Conservation (phyloP, 495 filamentous ascomycete species). For the Penicillium paradoxum region DNA sequence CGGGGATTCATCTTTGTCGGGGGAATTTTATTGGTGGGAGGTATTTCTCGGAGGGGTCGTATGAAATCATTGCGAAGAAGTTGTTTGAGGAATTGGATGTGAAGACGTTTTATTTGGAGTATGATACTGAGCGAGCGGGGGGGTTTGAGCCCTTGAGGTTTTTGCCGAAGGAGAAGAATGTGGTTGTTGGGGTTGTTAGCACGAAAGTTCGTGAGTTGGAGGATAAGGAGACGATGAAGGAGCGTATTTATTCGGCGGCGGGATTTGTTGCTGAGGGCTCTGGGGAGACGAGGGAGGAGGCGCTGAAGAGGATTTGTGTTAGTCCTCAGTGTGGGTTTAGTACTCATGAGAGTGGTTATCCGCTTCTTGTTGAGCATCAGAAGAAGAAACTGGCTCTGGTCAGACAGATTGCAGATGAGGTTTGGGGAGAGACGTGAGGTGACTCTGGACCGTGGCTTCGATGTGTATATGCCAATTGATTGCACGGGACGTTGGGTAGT, state of each 20-base stretch:
- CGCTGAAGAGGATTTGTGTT: conserved; percentile 56
- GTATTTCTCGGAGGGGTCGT: conserved; percentile 62
- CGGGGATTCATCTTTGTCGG: conserved; percentile 62
- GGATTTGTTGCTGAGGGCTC: conserved; percentile 52
- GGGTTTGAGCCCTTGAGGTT: conserved; percentile 60
- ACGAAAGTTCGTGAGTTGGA: conserved; percentile 60
- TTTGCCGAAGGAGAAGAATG: conserved; percentile 60
- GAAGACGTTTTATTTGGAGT: conserved; percentile 66
- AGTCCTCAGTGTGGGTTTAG: conserved; percentile 68
- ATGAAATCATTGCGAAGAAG: conserved; percentile 62
- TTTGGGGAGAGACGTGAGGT: conserved; percentile 34
- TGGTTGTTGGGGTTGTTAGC: conserved; percentile 61
- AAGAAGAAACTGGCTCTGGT: conserved; percentile 47
- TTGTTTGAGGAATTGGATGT: conserved; percentile 61
- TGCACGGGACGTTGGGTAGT: no score
- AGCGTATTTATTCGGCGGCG: conserved; percentile 54
- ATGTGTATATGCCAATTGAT: neutral
- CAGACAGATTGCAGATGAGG: conserved; percentile 45
- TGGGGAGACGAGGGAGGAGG: conserved; percentile 38
- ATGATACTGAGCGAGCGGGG: conserved; percentile 61
- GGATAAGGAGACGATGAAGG: conserved; percentile 55
- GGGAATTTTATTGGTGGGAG: conserved; percentile 47
- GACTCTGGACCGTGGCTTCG: no score
- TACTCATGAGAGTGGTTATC: conserved; percentile 59
- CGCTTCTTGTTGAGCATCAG: conserved; percentile 56